phyloP scores from a whole-genome alignment of 2,329 filamentous ascomycete species.

The Tolypocladium ophioglossoides region DNA sequence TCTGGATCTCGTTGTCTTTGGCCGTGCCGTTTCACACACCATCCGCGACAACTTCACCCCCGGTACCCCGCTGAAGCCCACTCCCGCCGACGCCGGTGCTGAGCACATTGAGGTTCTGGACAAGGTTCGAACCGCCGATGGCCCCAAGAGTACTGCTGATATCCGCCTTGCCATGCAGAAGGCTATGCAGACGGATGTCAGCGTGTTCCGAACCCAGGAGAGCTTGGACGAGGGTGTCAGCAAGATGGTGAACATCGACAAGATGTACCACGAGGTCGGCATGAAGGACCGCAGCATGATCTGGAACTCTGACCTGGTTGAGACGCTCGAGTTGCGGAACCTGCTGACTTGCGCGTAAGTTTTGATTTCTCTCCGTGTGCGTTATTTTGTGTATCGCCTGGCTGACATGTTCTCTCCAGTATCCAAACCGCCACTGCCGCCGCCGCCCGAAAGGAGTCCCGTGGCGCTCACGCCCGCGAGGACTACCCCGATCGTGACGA shows the following conservation, averaged over 20 bases:
- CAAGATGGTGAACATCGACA: slow-evolving; percentile 78
- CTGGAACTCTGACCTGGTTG: slow-evolving; percentile 96
- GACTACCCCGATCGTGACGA: slow-evolving; percentile 95
- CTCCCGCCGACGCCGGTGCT: slow-evolving; percentile 77
- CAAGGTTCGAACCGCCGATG: slow-evolving; percentile 71
- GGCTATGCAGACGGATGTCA: slow-evolving; percentile 95
- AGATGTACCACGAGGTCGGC: slow-evolving; percentile 69
- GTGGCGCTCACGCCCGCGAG: slow-evolving; percentile 93
- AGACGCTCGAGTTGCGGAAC: slow-evolving; percentile 92
- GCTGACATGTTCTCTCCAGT: slow-evolving; percentile 26
- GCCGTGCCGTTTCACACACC: slow-evolving; percentile 92
- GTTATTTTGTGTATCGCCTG: neutral
- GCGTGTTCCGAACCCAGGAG: slow-evolving; percentile 92
- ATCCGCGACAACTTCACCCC: slow-evolving; percentile 91
- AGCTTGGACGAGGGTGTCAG: slow-evolving; percentile 86
- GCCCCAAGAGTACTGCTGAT: slow-evolving; percentile 79
- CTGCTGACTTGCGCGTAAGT: slow-evolving; percentile 91
- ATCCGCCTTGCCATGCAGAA: slow-evolving; percentile 92
- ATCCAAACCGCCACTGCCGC: slow-evolving; percentile 86
- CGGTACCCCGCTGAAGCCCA: slow-evolving; percentile 66
- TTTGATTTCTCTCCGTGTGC: neutral
- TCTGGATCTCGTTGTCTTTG: slow-evolving; percentile 94
- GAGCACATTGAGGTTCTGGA: slow-evolving; percentile 81
- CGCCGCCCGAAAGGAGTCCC: slow-evolving; percentile 91
- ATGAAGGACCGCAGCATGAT: slow-evolving; percentile 99